These are phyloP conservation scores for Fusarium foetens DNA, from an alignment of 2,329 filamentous ascomycete genomes.

Conservation along the genomic window DNA sequence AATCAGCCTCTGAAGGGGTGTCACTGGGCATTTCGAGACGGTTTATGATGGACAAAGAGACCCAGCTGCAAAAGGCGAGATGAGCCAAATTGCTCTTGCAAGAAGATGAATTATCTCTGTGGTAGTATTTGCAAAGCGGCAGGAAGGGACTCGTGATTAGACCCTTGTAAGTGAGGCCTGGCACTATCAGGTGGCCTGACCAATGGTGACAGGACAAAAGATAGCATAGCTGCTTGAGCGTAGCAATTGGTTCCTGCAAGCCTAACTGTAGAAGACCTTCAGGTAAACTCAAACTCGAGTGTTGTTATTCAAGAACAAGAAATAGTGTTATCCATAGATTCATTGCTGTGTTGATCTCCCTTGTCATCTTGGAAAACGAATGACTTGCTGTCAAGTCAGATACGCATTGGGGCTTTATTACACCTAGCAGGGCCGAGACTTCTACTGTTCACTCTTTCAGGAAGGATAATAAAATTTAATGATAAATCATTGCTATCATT, in stretches of 20 bases:
- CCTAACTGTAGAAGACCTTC: not conserved
- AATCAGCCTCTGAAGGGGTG: conserved; percentile 20
- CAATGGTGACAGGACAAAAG: conserved; percentile 4
- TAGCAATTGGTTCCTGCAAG: not conserved
- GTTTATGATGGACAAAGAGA: not conserved
- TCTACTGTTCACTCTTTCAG: not conserved
- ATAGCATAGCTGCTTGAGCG: not conserved
- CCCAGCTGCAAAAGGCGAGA: not conserved
- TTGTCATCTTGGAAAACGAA: not conserved
- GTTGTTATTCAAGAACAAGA: not conserved
- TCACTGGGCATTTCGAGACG: conserved; percentile 26
- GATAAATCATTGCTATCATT: conserved; percentile 47
- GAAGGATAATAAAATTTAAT: not conserved
- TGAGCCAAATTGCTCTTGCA: not conserved
- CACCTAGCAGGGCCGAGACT: not conserved
- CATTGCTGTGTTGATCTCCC: not conserved
- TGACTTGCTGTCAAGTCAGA: not conserved
- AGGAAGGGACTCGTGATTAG: conserved; percentile 27
- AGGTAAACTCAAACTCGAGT: not conserved
- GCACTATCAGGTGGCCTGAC: conserved; percentile 29
- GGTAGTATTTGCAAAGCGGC: conserved; percentile 1
- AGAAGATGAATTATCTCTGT: not conserved
- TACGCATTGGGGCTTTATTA: not conserved
- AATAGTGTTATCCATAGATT: too few relatives aligned
- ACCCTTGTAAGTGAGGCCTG: conserved; percentile 36